Conservation (phyloP, 2,329 filamentous ascomycete species). For the Talaromyces atroroseus region DNA sequence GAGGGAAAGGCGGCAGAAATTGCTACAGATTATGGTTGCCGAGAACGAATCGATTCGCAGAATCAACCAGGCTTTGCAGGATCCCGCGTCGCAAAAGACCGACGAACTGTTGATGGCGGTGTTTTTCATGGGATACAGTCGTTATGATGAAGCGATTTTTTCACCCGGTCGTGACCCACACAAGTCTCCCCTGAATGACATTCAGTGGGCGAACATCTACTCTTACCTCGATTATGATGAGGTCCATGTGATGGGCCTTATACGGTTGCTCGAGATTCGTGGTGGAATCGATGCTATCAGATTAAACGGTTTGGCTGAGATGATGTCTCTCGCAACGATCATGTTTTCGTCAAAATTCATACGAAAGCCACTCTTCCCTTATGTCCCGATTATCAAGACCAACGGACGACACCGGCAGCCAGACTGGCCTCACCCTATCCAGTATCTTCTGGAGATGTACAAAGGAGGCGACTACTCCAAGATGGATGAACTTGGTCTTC, state of each 20-base stretch:
- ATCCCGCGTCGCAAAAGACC: constrained; percentile 15
- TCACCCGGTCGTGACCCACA: constrained; percentile 15
- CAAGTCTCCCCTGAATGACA: constrained; percentile 18
- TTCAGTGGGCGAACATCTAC: constrained; percentile 21
- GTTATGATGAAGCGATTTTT: constrained; percentile 15
- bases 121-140: constrained; percentile 21
- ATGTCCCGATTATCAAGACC: constrained; percentile 16
- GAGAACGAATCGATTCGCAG: constrained; percentile 19
- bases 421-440: constrained; percentile 15
- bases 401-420: constrained; percentile 8
- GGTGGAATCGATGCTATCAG: constrained; percentile 20
- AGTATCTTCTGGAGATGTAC: constrained; percentile 15
- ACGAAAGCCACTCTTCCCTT: constrained; percentile 19
- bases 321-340: constrained; percentile 20
- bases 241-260: constrained; percentile 21
- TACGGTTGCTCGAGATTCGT: constrained; percentile 20
- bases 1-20: constrained; percentile 10
- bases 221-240: constrained; percentile 19
- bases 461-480: constrained; percentile 17
- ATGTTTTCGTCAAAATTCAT: constrained; percentile 19
- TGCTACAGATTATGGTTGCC: constrained; percentile 14
- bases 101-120: constrained; percentile 22
- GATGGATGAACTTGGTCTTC: constrained; percentile 16
- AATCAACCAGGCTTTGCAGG: constrained; percentile 19
- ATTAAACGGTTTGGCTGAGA: constrained; percentile 19